Evolutionary conservation across 2,329 filamentous ascomycete species (phyloP).

Genomic region (Zymoseptoria tritici): DNA sequence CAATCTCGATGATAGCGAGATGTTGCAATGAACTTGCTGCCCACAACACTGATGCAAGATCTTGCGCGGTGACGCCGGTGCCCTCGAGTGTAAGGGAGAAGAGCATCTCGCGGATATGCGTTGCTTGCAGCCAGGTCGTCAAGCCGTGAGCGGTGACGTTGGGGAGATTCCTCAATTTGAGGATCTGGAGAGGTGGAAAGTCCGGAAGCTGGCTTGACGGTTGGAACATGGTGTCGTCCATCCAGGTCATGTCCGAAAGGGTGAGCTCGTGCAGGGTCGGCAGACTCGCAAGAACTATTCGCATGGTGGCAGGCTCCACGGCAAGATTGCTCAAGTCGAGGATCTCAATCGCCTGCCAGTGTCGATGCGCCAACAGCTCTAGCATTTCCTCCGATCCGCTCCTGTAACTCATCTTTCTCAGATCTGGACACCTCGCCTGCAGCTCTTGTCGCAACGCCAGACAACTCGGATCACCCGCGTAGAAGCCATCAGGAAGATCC

Average conservation of each 20-base stretch:
- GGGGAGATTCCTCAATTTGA: constrained; percentile 65
- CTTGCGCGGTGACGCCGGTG: constrained; percentile 60
- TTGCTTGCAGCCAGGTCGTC: constrained; percentile 56
- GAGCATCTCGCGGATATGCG: constrained; percentile 54
- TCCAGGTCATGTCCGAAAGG: constrained; percentile 58
- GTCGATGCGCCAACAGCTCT: constrained; percentile 58
- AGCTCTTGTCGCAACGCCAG: constrained; percentile 73
- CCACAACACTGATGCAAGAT: constrained; percentile 54
- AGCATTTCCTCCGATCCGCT: constrained; percentile 71
- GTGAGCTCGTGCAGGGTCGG: constrained; percentile 65
- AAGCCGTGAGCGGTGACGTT: constrained; percentile 66
- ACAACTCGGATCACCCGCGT: constrained; percentile 68
- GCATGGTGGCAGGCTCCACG: constrained; percentile 62
- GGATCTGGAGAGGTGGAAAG: constrained; percentile 66
- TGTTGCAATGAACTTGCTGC: constrained; percentile 52
- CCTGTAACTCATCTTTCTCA: constrained; percentile 84
- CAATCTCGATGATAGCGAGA: constrained; percentile 50
- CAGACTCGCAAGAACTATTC: constrained; percentile 63
- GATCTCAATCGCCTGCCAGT: constrained; percentile 65
- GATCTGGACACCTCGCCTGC: constrained; percentile 71
- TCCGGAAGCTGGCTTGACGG: constrained; percentile 55
- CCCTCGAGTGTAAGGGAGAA: constrained; percentile 62
- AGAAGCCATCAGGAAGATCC: constrained; percentile 84
- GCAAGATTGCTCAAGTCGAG: constrained; percentile 62
- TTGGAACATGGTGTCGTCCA: constrained; percentile 72